These are phyloP conservation scores for Erythrophleum fordii DNA, from an alignment of 306 rosid genomes.

Conservation along the genomic window DNA sequence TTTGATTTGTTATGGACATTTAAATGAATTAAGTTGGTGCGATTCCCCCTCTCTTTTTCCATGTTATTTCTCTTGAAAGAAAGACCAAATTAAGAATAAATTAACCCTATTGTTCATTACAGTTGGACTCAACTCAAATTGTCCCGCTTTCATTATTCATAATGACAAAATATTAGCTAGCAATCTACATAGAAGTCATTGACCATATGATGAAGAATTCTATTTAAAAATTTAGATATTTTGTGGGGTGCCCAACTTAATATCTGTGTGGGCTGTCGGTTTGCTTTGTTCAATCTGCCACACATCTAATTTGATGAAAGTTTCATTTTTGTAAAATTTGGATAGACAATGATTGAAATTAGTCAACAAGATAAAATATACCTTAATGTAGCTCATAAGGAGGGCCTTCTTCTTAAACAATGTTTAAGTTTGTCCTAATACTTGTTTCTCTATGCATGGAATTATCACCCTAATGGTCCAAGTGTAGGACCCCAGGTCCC, in stretches of 20 bases:
- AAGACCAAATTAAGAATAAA: not conserved
- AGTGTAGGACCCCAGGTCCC: not conserved
- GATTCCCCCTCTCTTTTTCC: not conserved
- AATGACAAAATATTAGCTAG: conserved; percentile 17
- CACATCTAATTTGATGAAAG: not conserved
- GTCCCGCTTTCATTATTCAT: conserved; percentile 11
- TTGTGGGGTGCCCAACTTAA: not conserved
- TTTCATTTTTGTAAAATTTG: not conserved
- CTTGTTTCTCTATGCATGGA: not conserved
- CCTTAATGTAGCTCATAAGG: not conserved
- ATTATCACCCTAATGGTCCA: not conserved
- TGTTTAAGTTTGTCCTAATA: not conserved
- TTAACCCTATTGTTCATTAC: not conserved
- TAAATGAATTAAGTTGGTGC: no score
- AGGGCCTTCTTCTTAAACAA: not conserved
- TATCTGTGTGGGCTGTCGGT: not conserved
- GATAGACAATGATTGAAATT: conserved; percentile 13
- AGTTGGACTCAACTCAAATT: conserved; percentile 16
- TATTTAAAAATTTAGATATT: not conserved
- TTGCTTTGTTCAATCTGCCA: conserved; percentile 4
- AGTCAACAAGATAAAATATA: not conserved
- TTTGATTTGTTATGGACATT: no score
- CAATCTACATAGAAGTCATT: conserved; percentile 9
- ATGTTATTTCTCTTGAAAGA: not conserved
- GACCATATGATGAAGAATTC: not conserved